Evolutionary conservation across 148 eudicot genomes (phyloP).

Genomic region (Rhododendron ovatum): DNA sequence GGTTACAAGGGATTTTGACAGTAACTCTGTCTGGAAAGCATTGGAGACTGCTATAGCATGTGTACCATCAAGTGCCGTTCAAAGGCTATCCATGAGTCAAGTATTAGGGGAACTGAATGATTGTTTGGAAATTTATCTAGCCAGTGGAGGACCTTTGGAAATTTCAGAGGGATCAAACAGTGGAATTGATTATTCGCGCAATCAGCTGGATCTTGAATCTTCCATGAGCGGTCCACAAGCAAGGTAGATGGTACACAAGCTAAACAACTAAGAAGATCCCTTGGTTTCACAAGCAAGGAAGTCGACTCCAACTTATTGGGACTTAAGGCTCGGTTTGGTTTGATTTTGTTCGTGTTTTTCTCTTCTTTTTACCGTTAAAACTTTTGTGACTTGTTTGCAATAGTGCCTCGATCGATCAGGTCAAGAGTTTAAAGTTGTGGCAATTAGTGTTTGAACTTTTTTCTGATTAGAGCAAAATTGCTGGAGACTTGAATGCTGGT

Average conservation of each 20-base stretch:
- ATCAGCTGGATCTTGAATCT: not conserved
- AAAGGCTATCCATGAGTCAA: slow-evolving; percentile 23
- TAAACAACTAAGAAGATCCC: not conserved
- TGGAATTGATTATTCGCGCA: not conserved
- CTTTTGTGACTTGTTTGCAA: not conserved
- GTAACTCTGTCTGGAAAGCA: slow-evolving; percentile 22
- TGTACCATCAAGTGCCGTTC: slow-evolving; percentile 2
- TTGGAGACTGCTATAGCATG: slow-evolving; percentile 21
- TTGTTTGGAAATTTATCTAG: slow-evolving; percentile 9
- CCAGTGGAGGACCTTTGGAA: not conserved
- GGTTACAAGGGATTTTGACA: slow-evolving; percentile 8
- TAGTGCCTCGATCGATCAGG: not conserved
- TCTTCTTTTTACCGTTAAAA: too few species aligned
- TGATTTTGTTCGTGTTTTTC: not conserved
- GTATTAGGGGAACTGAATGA: slow-evolving; percentile 22
- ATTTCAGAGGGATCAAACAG: not conserved
- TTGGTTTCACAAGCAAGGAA: not conserved
- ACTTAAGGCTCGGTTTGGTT: too few species aligned
- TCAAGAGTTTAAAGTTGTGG: not conserved
- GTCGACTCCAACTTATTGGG: too few species aligned
- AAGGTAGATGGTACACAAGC: not conserved
- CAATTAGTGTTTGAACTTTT: not conserved
- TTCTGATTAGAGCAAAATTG: not conserved
- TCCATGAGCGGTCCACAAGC: not conserved
- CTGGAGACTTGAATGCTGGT: not conserved